Evolutionary conservation across 2,329 filamentous ascomycete genomes (phyloP).

Genomic region (Pseudocercospora eumusae): DNA sequence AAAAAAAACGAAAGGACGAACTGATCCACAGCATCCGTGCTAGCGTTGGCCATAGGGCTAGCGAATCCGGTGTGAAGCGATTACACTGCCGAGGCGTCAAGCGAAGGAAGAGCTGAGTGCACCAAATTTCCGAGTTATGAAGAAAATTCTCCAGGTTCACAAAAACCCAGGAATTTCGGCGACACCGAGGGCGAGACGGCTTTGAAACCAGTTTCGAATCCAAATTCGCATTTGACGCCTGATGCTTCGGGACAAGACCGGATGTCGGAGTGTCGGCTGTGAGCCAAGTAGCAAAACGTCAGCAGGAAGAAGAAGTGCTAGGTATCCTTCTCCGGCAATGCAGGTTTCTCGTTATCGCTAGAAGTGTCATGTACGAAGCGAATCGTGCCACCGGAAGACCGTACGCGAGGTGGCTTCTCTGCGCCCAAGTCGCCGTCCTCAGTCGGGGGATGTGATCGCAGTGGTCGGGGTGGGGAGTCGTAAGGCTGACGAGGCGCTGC

Average conservation of each 20-base stretch:
- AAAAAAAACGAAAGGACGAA: neutral
- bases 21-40: slow-evolving; percentile 10
- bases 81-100: slow-evolving; percentile 4
- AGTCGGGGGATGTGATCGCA: slow-evolving; percentile 6
- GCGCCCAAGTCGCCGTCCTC: slow-evolving; percentile 1
- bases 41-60: slow-evolving; percentile 12
- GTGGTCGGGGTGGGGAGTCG: slow-evolving; percentile 6
- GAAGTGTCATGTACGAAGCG: slow-evolving; percentile 3
- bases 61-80: slow-evolving; percentile 6
- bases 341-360: slow-evolving; percentile 3
- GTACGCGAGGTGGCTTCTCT: neutral
- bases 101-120: neutral
- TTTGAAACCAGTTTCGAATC: neutral
- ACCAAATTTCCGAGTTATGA: slow-evolving; percentile 8
- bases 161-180: neutral
- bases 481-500: neutral
- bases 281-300: neutral
- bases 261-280: neutral
- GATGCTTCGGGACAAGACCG: slow-evolving; percentile 2
- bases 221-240: neutral
- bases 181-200: neutral
- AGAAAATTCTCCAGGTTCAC: slow-evolving; percentile 8
- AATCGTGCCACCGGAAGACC: neutral
- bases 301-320: neutral
- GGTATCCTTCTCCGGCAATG: slow-evolving; percentile 8